Percentiles rank a stretch among this genome's conserved stretches.
phyloP scores from a whole-genome alignment of 2,329 filamentous ascomycete genomes.

The Metarhizium anisopliae region DNA sequence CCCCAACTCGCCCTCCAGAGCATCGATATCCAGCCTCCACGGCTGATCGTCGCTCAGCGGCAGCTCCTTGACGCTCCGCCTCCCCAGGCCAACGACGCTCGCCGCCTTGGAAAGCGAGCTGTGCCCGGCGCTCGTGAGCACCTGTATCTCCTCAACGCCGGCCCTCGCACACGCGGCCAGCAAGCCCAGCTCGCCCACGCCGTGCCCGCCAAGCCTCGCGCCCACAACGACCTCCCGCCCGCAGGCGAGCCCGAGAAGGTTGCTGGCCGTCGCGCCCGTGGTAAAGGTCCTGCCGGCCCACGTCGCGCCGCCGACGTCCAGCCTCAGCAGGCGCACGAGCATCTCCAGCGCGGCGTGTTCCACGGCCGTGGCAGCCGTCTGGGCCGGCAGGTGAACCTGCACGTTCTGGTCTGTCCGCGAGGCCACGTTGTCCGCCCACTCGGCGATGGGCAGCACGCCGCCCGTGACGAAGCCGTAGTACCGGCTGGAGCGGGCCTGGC shows the following conservation, averaged over 20 bases:
- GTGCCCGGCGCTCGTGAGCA: too few species aligned
- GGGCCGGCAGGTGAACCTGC: too few species aligned
- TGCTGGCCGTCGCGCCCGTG: slow-evolving; percentile 63
- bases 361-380: slow-evolving; percentile 59
- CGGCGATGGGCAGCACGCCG: slow-evolving; percentile 67
- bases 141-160: too few species aligned
- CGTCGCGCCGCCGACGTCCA: slow-evolving; percentile 46
- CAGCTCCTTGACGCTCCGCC: too few species aligned
- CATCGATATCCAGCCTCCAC: too few species aligned
- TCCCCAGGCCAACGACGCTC: too few species aligned
- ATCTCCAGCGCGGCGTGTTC: slow-evolving; percentile 65
- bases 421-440: slow-evolving; percentile 69
- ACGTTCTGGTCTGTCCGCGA: too few species aligned
- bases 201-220: slow-evolving; percentile 17
- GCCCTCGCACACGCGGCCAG: too few species aligned
- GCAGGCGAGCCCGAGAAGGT: slow-evolving; percentile 66
- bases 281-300: slow-evolving; percentile 24
- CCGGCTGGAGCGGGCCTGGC: slow-evolving; percentile 43
- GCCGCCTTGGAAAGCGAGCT: too few species aligned
- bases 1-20: too few species aligned
- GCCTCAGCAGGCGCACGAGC: slow-evolving; percentile 55
- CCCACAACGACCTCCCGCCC: slow-evolving; percentile 55
- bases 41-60: too few species aligned
- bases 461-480: slow-evolving; percentile 92
- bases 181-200: slow-evolving; percentile 37